phyloP scores from a whole-genome alignment of 2,329 filamentous ascomycete species.

The Phoma sp. region DNA sequence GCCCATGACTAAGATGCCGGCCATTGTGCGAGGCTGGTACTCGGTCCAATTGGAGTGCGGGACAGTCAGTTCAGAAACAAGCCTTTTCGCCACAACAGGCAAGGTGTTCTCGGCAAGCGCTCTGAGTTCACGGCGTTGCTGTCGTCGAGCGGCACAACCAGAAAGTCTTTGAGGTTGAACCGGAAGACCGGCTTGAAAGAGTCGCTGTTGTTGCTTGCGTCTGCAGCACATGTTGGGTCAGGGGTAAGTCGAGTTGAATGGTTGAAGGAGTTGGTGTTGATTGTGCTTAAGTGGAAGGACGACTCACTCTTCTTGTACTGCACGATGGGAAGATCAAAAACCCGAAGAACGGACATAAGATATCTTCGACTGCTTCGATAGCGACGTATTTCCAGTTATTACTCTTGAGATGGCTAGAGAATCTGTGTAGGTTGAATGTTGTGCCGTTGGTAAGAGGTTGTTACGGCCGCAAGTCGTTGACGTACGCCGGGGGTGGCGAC shows the following conservation, averaged over 20 bases:
- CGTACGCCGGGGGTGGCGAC: slow-evolving; percentile 12
- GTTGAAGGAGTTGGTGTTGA: background rate
- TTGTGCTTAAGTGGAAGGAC: background rate
- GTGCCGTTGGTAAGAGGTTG: background rate
- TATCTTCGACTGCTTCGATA: background rate
- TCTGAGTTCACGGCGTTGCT: slow-evolving; percentile 3
- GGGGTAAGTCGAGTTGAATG: background rate
- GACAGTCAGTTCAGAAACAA: background rate
- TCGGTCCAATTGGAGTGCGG: background rate
- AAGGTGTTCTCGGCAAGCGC: background rate
- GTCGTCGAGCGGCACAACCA: background rate
- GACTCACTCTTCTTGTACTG: slow-evolving; percentile 11
- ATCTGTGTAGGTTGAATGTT: background rate
- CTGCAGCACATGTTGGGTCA: slow-evolving; percentile 13
- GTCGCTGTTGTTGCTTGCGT: background rate
- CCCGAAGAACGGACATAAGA: background rate
- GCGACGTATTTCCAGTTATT: background rate
- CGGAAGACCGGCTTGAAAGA: background rate
- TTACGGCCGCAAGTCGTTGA: slow-evolving; percentile 17
- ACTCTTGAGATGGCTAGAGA: background rate
- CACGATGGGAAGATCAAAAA: background rate
- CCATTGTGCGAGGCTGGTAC: slow-evolving; percentile 24
- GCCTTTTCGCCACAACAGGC: background rate
- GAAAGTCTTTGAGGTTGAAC: background rate
- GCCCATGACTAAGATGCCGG: slow-evolving; percentile 26